Percentiles rank a stretch among this genome's conserved stretches.
Evolutionary conservation across 108 stramenopile species (phyloP).

Genomic region (Cylindrotheca closterium): DNA sequence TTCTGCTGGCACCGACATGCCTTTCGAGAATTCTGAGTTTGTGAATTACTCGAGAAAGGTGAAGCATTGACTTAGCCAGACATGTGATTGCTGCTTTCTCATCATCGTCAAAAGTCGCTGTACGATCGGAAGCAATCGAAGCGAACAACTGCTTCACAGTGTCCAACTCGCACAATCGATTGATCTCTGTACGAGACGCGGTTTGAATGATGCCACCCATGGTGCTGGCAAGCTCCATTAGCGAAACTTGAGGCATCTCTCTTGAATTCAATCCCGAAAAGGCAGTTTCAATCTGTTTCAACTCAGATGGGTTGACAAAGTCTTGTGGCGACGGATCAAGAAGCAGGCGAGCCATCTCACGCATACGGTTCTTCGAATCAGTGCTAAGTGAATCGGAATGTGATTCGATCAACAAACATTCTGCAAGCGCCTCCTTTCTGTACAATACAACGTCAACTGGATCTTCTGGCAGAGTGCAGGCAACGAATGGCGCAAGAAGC

Average conservation of each 20-base stretch:
- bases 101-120: conserved; percentile 4
- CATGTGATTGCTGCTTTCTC: conserved; percentile 5
- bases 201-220: conserved; percentile 6
- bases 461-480: conserved; percentile 34
- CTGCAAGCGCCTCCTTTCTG: conserved; percentile 49
- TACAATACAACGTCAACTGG: conserved; percentile 19
- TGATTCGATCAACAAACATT: conserved; percentile 67
- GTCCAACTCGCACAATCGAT: conserved; percentile 21
- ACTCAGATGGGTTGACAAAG: conserved; percentile 15
- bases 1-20: conserved; percentile 9
- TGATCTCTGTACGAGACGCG: conserved; percentile 17
- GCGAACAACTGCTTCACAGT: conserved; percentile 26
- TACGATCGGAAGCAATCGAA: conserved; percentile 10
- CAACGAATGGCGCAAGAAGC: conserved; percentile 62
- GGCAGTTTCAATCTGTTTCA: conserved; percentile 3
- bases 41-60: conserved; percentile 25
- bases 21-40: conserved; percentile 28
- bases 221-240: neutral
- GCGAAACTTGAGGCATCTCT: neutral
- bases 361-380: conserved; percentile 11
- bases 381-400: conserved; percentile 13
- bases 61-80: conserved; percentile 22
- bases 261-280: conserved; percentile 3
- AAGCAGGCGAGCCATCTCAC: conserved; percentile 29
- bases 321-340: conserved; percentile 20